A percentile compares a stretch with the other conserved stretches of the same genome.
Evolutionary conservation across 2,329 filamentous ascomycete genomes (phyloP).

Genomic region (Exserohilum rostratum): DNA sequence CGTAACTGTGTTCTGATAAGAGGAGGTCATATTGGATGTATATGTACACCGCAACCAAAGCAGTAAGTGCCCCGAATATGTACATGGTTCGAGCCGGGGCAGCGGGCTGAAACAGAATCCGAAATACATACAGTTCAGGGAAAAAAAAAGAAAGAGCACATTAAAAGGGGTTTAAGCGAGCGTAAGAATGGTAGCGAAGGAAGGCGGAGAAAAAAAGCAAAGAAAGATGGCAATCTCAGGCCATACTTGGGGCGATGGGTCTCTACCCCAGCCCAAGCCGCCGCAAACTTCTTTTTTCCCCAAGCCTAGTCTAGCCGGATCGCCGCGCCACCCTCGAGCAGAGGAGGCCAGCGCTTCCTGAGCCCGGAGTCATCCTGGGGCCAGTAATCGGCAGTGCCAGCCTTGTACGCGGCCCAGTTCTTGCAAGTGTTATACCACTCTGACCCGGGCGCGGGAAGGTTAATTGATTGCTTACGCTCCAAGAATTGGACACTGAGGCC

Average conservation of each 20-base stretch:
- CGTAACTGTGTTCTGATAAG: background rate
- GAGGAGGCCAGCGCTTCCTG: slow-evolving; percentile 39
- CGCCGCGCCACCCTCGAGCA: slow-evolving; percentile 2
- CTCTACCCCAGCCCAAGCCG: background rate
- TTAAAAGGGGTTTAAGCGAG: slow-evolving; percentile 4
- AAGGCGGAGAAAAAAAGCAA: background rate
- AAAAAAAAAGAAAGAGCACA: background rate
- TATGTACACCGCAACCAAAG: background rate
- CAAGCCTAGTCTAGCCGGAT: slow-evolving; percentile 4
- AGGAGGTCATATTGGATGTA: background rate
- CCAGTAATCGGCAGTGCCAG: slow-evolving; percentile 31
- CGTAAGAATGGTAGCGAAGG: slow-evolving; percentile 13
- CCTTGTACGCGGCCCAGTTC: slow-evolving; percentile 30
- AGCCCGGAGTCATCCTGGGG: slow-evolving; percentile 51
- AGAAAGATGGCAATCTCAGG: background rate
- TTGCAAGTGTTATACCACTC: slow-evolving; percentile 37
- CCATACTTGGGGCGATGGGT: background rate
- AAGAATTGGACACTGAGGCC: slow-evolving; percentile 36
- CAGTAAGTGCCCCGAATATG: background rate
- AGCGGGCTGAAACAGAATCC: background rate
- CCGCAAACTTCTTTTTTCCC: background rate
- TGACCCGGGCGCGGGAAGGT: slow-evolving; percentile 25
- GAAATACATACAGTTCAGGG: background rate
- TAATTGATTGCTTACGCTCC: slow-evolving; percentile 30
- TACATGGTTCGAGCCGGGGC: background rate